phyloP scores from a whole-genome alignment of 768 basidiomycete genomes.

The Tricholoma flavovirens region DNA sequence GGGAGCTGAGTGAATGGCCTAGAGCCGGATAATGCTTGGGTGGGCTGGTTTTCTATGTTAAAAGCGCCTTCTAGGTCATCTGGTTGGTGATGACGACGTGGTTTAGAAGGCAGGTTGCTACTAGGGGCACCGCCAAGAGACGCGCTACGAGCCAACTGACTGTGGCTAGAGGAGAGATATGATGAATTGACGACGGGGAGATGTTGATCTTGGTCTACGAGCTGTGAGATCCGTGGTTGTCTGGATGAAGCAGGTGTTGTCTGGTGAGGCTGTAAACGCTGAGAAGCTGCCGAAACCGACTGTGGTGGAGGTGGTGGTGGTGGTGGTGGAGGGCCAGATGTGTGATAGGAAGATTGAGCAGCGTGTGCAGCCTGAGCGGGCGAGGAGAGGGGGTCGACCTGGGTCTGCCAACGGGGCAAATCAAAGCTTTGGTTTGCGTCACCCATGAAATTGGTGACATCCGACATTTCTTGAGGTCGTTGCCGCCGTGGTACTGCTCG shows the following conservation, averaged over 20 bases:
- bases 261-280: constrained; percentile 50
- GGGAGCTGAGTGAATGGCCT: constrained; percentile 38
- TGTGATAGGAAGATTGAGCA: constrained; percentile 47
- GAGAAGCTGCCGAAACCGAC: constrained; percentile 33
- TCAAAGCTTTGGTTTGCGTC: constrained; percentile 80
- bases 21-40: constrained; percentile 20
- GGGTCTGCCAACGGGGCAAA: constrained; percentile 67
- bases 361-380: constrained; percentile 46
- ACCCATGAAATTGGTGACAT: constrained; percentile 73
- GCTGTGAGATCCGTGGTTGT: constrained; percentile 60
- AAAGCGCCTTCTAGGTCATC: constrained; percentile 61
- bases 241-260: constrained; percentile 35
- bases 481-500: not conserved
- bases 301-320: constrained; percentile 50
- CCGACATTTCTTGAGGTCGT: constrained; percentile 47
- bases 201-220: constrained; percentile 60
- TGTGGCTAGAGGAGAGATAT: constrained; percentile 47
- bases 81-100: constrained; percentile 60
- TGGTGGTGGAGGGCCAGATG: constrained; percentile 34
- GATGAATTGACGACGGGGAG: constrained; percentile 35
- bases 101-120: constrained; percentile 34
- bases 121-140: constrained; percentile 51
- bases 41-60: constrained; percentile 30
- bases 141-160: constrained; percentile 59
- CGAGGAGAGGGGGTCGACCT: constrained; percentile 52